Conservation (phyloP, 495 filamentous ascomycete species). For the Stereocaulon alpinum region DNA sequence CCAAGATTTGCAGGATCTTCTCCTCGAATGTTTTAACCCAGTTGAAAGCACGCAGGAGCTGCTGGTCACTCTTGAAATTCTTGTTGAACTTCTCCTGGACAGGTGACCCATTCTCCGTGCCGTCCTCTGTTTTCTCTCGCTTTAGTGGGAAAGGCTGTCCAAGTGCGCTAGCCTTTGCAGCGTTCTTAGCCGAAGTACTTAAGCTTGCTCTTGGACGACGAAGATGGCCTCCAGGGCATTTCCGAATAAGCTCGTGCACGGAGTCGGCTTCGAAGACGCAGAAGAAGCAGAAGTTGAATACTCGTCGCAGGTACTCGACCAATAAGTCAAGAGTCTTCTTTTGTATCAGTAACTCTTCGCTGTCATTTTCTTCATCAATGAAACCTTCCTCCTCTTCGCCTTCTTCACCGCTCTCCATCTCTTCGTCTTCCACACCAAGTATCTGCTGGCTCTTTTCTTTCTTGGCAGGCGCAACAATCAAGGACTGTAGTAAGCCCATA, state of each 20-base stretch:
- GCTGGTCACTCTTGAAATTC: slow-evolving; percentile 69
- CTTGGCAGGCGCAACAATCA: slow-evolving; percentile 46
- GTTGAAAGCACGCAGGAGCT: slow-evolving; percentile 89
- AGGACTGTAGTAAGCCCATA: slow-evolving; percentile 63
- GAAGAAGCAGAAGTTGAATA: slow-evolving; percentile 99
- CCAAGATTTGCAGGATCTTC: slow-evolving; percentile 82
- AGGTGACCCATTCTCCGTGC: slow-evolving; percentile 51
- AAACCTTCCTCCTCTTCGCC: slow-evolving; percentile 61
- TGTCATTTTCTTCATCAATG: slow-evolving; percentile 74
- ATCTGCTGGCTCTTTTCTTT: slow-evolving; percentile 43
- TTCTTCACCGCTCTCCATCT: slow-evolving; percentile 57
- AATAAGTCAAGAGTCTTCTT: slow-evolving; percentile 95
- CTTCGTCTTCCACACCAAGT: slow-evolving; percentile 53
- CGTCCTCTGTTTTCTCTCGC: slow-evolving; percentile 55
- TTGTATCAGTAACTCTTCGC: slow-evolving; percentile 77
- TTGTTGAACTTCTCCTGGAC: slow-evolving; percentile 58
- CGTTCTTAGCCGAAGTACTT: slow-evolving; percentile 68
- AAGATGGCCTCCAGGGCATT: slow-evolving; percentile 93
- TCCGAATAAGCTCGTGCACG: slow-evolving; percentile 85
- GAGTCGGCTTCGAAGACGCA: slow-evolving; percentile 98
- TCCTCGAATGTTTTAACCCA: slow-evolving; percentile 99
- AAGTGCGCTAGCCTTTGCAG: slow-evolving; percentile 70
- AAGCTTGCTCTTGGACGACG: slow-evolving; percentile 78
- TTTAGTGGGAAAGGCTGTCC: slow-evolving; percentile 73
- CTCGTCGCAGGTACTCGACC: slow-evolving; percentile 91